Base-by-base conservation (phyloP, 768 basidiomycete genomes). In the Cystofilobasidium ferigula region DNA sequence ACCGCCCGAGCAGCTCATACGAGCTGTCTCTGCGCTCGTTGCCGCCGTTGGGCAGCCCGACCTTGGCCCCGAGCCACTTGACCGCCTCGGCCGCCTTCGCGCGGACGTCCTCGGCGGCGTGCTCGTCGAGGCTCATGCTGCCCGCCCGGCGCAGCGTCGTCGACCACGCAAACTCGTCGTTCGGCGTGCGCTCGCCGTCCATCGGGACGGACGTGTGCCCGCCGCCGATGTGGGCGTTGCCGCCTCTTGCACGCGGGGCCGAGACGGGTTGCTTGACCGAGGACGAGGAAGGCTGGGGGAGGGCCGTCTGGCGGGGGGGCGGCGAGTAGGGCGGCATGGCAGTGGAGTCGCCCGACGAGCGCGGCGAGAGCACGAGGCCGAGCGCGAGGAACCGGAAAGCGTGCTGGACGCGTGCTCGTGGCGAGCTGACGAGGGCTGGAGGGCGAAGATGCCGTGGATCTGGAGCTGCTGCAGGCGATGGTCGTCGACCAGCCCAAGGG, bases 271-370 rank as follows among this genome's bases (percentile, higher is more conserved):
- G 7, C 48, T 32, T 63, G 35, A 51, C 40, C 30, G 61, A 51
- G n/a, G 48, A 63, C 10, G 62, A 26, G 24, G 36, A 24, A 3
- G 62, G 48, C 24, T 26, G 62, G n/a, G 48, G 62, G 12, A 53
- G 30, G 16, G 18, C 26, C 13, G 48, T 26, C 7, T 38, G n/a
- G n/a, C 48, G 26, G 13, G 62, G 62, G 20, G 62, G 62, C 14
- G 62, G 62, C 7, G 62, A 63, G 62, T 63, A 63, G 24, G 62
- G 62, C 20, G 62, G 62, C 62, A 63, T 63, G 45, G 32, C 30
- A 40, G n/a, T n/a, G n/a, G n/a, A n/a, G n/a, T n/a, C n/a, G n/a
- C n/a, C n/a, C n/a, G n/a, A n/a, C n/a, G n/a, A n/a, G n/a, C n/a
- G n/a, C n/a, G n/a, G n/a, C n/a, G n/a, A n/a, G n/a, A n/a, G n/a